phyloP scores from a whole-genome alignment of 352 stramenopile species.

The Phytophthora sp. region DNA sequence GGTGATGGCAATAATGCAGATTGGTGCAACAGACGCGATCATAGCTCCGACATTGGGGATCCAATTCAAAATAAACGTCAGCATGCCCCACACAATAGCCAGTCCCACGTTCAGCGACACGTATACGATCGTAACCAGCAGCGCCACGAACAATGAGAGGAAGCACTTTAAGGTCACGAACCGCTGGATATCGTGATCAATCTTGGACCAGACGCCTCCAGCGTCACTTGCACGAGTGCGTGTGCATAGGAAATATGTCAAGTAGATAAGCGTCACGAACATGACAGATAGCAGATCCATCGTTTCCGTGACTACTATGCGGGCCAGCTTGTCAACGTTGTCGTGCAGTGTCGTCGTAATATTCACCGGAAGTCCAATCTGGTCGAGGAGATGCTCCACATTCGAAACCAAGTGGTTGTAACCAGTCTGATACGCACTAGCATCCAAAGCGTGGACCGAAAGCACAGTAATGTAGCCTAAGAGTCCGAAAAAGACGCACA shows the following conservation, averaged over 20 bases:
- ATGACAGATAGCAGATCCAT: slow-evolving; percentile 92
- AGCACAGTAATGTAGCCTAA: slow-evolving; percentile 90
- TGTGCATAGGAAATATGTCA: slow-evolving; percentile 90
- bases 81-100: slow-evolving; percentile 88
- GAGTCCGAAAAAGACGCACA: slow-evolving; percentile 88
- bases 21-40: slow-evolving; percentile 83
- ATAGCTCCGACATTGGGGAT: slow-evolving; percentile 90
- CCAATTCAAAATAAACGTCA: slow-evolving; percentile 91
- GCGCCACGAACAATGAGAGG: slow-evolving; percentile 85
- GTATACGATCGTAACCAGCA: slow-evolving; percentile 90
- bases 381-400: slow-evolving; percentile 68
- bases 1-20: slow-evolving; percentile 90
- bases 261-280: slow-evolving; percentile 91
- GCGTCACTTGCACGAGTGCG: slow-evolving; percentile 84
- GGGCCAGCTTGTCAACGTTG: slow-evolving; percentile 89
- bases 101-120: slow-evolving; percentile 90
- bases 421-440: slow-evolving; percentile 81
- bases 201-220: slow-evolving; percentile 88
- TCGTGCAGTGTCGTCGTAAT: slow-evolving; percentile 91
- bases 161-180: slow-evolving; percentile 92
- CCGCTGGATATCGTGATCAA: slow-evolving; percentile 89
- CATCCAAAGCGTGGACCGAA: slow-evolving; percentile 83
- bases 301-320: slow-evolving; percentile 84
- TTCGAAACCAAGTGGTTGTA: slow-evolving; percentile 77
- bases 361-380: slow-evolving; percentile 84